phyloP scores from a whole-genome alignment of 2,329 filamentous ascomycete species.

The Neodidymelliopsis sp. region DNA sequence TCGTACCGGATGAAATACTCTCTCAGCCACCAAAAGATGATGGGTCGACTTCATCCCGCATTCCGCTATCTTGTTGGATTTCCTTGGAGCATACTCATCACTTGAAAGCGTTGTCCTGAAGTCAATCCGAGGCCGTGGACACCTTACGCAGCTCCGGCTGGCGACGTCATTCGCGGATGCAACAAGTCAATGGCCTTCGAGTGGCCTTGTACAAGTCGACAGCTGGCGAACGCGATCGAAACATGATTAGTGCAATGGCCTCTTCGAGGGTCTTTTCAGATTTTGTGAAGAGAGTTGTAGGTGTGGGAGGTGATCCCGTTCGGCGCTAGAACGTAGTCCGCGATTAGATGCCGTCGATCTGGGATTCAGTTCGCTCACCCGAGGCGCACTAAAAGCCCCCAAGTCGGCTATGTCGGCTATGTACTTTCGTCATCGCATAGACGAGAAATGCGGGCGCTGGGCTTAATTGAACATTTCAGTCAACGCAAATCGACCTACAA shows the following conservation, averaged over 20 bases:
- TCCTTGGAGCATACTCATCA: background rate
- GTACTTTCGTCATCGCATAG: slow-evolving; percentile 2
- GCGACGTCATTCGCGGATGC: slow-evolving; percentile 3
- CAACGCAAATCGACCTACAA: background rate
- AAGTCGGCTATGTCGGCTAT: slow-evolving; percentile 15
- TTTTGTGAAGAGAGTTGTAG: background rate
- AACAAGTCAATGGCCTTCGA: no score
- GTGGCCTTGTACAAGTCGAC: no score
- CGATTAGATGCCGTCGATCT: slow-evolving; percentile 4
- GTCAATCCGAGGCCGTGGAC: background rate
- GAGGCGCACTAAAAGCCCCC: slow-evolving; percentile 3
- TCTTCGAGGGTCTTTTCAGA: background rate
- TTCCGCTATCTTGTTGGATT: background rate
- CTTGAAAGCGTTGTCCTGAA: background rate
- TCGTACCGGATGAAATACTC: background rate
- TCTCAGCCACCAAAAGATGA: background rate
- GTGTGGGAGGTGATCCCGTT: background rate
- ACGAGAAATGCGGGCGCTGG: background rate
- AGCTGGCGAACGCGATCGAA: no score
- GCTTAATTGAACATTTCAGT: background rate
- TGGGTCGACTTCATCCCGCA: background rate
- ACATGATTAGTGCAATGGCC: no score
- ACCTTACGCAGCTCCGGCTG: background rate
- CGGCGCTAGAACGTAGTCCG: slow-evolving; percentile 5
- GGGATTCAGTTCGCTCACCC: slow-evolving; percentile 7